Evolutionary conservation across 768 basidiomycete genomes (phyloP).

Genomic region (Suillus spraguei): DNA sequence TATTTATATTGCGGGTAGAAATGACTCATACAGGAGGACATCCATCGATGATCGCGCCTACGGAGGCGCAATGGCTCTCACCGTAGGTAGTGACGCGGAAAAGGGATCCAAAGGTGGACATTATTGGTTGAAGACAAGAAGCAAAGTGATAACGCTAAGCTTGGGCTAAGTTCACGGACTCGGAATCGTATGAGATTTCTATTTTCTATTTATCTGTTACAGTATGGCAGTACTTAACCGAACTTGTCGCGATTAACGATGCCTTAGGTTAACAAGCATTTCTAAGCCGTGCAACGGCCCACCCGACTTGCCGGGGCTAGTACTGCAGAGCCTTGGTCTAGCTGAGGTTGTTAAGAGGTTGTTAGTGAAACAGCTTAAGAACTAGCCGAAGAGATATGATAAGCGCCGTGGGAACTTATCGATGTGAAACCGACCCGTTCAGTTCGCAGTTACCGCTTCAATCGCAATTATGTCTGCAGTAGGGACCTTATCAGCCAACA

Average conservation of each 20-base stretch:
- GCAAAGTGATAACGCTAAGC: constrained; percentile 3
- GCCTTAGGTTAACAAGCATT: constrained; percentile 6
- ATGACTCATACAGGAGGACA: constrained; percentile 80
- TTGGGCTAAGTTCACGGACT: background rate
- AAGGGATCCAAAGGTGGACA: constrained; percentile 92
- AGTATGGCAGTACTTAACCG: constrained; percentile 27
- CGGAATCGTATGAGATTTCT: constrained; percentile 6
- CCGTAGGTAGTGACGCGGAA: constrained; percentile 98
- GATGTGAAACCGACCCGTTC: background rate
- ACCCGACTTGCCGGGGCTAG: background rate
- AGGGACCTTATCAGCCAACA: constrained; percentile 19
- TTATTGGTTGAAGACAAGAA: constrained; percentile 34
- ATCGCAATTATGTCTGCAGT: constrained; percentile 12
- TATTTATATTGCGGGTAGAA: constrained; percentile 7
- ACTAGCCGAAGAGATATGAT: constrained; percentile 5
- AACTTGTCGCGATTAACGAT: constrained; percentile 18
- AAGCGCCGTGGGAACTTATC: constrained; percentile 10
- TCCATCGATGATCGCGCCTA: constrained; percentile 97
- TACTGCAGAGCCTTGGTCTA: constrained; percentile 11
- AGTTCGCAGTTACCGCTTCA: constrained; percentile 1
- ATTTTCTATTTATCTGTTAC: constrained; percentile 13
- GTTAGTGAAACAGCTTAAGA: constrained; percentile 11
- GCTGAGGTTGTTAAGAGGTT: constrained; percentile 6
- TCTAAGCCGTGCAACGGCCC: background rate
- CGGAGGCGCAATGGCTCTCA: constrained; percentile 96